Conservation (phyloP, 768 basidiomycete species). For the Roridomyces roridus region DNA sequence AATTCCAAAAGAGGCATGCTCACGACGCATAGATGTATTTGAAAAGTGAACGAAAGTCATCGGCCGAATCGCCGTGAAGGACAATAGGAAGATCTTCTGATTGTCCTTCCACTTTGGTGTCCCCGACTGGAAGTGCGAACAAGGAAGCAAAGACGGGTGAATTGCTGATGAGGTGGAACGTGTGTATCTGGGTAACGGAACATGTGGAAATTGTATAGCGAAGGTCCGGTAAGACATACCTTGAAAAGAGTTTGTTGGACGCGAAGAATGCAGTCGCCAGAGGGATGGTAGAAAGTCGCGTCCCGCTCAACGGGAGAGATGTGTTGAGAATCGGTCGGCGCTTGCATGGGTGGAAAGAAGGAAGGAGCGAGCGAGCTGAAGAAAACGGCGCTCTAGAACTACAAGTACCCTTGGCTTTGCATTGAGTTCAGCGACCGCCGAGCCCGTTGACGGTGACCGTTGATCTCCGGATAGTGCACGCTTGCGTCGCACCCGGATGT, state of each 20-base stretch:
- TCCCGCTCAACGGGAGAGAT: neutral
- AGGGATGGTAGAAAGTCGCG: neutral
- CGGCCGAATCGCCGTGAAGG: neutral
- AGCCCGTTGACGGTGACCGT: no score
- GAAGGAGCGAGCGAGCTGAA: no score
- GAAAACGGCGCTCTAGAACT: no score
- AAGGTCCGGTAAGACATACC: neutral
- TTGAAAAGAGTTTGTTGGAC: constrained; percentile 12
- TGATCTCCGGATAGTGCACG: no score
- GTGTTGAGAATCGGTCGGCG: no score
- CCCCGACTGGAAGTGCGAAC: constrained; percentile 3
- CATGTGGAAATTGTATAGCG: neutral
- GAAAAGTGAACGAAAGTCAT: neutral
- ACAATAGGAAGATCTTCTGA: constrained; percentile 4
- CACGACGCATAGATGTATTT: constrained; percentile 5
- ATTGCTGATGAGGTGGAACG: neutral
- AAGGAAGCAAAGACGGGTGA: neutral
- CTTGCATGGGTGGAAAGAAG: no score
- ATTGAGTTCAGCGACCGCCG: no score
- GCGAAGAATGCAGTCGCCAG: constrained; percentile 4
- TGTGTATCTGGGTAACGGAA: neutral
- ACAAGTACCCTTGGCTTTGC: no score
- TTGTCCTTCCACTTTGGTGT: neutral
- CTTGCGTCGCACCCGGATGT: no score
- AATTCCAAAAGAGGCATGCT: no score